phyloP scores from a whole-genome alignment of 129 eudicot species.

The Kitagawia praeruptora region DNA sequence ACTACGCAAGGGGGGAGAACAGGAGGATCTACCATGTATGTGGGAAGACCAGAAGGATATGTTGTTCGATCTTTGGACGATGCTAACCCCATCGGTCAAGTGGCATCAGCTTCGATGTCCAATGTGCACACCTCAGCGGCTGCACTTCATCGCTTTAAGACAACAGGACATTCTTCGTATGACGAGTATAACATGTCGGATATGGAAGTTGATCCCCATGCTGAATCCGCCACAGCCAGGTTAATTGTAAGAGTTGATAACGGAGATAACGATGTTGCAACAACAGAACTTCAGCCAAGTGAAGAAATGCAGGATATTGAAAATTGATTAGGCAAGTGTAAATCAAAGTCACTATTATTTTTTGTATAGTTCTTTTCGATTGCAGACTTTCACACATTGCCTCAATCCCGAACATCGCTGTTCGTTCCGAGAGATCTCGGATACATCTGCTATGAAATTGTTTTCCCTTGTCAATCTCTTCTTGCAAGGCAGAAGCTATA shows the following conservation, averaged over 20 bases:
- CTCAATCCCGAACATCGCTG: background rate
- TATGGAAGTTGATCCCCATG: constrained; percentile 44
- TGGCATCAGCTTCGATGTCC: constrained; percentile 21
- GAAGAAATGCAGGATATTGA: constrained; percentile 27
- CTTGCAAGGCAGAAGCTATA: constrained; percentile 8
- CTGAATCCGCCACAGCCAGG: constrained; percentile 29
- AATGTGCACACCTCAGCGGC: constrained; percentile 21
- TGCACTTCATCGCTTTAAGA: constrained; percentile 54
- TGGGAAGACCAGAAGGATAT: background rate
- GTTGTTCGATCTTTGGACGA: constrained; percentile 7
- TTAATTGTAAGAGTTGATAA: constrained; percentile 33
- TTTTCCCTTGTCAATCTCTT: background rate
- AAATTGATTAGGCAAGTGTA: background rate
- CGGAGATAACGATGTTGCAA: constrained; percentile 17
- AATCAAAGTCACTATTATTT: background rate
- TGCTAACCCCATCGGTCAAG: constrained; percentile 35
- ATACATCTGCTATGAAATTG: background rate
- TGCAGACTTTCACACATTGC: background rate
- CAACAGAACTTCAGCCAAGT: constrained; percentile 15
- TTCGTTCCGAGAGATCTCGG: no score
- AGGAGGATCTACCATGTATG: constrained; percentile 22
- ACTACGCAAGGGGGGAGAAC: constrained; percentile 15
- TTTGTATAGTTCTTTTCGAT: background rate
- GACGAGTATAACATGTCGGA: constrained; percentile 34
- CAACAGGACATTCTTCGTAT: constrained; percentile 45